Evolutionary conservation across 2,329 filamentous ascomycete species (phyloP).

Genomic region (Stagonosporopsis tanaceti): DNA sequence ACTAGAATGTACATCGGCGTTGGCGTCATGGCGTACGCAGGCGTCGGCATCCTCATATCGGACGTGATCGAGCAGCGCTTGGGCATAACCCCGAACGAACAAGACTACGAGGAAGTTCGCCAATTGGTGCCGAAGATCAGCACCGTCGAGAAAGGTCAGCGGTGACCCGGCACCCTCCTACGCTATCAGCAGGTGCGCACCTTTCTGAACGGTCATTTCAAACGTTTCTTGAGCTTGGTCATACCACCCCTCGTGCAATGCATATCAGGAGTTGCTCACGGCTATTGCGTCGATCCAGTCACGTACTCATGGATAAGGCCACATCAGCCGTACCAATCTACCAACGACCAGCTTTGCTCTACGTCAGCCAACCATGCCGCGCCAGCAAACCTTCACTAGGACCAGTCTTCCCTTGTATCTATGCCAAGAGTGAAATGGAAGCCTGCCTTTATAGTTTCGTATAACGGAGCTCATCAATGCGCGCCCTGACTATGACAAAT

Average conservation of each 20-base stretch:
- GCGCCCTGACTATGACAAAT: neutral
- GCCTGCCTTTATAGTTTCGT: neutral
- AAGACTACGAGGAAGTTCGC: slow-evolving; percentile 74
- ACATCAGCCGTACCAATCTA: neutral
- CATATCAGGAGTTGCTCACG: neutral
- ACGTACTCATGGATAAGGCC: neutral
- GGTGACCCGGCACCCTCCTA: neutral
- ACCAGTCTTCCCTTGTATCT: neutral
- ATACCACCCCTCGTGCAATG: neutral
- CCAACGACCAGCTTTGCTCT: neutral
- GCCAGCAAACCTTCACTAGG: neutral
- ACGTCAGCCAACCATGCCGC: neutral
- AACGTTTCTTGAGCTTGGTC: neutral
- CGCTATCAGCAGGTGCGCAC: neutral
- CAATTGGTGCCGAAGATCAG: slow-evolving; percentile 68
- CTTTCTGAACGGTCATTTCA: neutral
- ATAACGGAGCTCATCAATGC: neutral
- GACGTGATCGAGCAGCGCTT: slow-evolving; percentile 77
- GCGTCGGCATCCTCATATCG: slow-evolving; percentile 74
- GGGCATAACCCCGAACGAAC: slow-evolving; percentile 74
- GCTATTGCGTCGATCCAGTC: neutral
- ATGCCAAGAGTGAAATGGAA: neutral
- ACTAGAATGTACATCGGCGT: slow-evolving; percentile 76
- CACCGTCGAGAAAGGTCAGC: slow-evolving; percentile 32
- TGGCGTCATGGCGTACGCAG: slow-evolving; percentile 79